Conservation (phyloP, 352 stramenopile genomes). For the Phytopythium delawarense region DNA sequence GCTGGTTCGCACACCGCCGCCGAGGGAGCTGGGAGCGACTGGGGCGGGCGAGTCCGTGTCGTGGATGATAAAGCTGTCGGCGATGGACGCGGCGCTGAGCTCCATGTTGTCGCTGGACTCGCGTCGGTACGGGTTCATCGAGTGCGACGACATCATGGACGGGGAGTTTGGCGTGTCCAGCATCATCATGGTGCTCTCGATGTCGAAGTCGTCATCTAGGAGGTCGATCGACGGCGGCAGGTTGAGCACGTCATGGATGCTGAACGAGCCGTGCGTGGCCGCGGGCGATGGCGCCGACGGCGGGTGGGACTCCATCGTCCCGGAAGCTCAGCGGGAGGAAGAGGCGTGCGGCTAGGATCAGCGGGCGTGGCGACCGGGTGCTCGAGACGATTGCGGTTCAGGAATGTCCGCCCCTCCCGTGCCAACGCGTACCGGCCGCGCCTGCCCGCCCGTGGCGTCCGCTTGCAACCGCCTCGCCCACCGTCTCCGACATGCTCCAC, state of each 20-base stretch:
- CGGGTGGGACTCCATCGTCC: background rate
- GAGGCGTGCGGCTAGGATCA: slow-evolving; percentile 3
- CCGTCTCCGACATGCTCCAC: background rate
- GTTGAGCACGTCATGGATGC: slow-evolving; percentile 41
- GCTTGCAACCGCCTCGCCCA: background rate
- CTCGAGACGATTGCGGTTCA: slow-evolving; percentile 1
- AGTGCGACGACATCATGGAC: slow-evolving; percentile 11
- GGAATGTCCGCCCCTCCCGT: slow-evolving; percentile 5
- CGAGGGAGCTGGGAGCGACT: slow-evolving; percentile 6
- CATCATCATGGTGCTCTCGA: slow-evolving; percentile 68
- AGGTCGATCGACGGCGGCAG: slow-evolving; percentile 39
- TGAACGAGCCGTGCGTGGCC: slow-evolving; percentile 12
- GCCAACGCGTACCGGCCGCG: slow-evolving; percentile 2
- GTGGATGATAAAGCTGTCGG: slow-evolving; percentile 35
- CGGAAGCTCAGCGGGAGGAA: background rate
- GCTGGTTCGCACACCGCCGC: slow-evolving; percentile 8
- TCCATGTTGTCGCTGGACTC: slow-evolving; percentile 40
- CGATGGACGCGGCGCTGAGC: slow-evolving; percentile 36
- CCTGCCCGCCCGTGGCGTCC: background rate
- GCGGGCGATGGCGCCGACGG: background rate
- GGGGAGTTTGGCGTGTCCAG: slow-evolving; percentile 24
- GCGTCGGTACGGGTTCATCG: slow-evolving; percentile 17
- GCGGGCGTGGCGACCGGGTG: background rate
- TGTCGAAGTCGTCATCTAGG: slow-evolving; percentile 59
- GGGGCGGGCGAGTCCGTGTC: slow-evolving; percentile 18